A percentile compares a stretch with the other conserved stretches of the same genome.
These are phyloP conservation scores for Cicer judaicum DNA, from an alignment of 306 rosid genomes.

Conservation along the genomic window DNA sequence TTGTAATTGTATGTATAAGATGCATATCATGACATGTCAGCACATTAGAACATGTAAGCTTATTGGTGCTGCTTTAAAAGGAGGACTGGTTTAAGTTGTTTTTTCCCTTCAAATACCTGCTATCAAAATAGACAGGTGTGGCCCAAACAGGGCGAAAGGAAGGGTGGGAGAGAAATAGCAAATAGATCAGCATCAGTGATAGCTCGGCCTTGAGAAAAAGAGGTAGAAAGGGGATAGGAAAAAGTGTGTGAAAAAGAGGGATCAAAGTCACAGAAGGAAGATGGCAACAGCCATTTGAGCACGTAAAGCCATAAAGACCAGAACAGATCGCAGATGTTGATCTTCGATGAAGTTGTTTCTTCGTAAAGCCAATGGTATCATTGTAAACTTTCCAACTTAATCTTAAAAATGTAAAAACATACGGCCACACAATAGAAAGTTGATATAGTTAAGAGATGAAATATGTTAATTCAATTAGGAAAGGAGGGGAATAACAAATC, in stretches of 20 bases:
- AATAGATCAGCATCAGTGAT: conserved; percentile 3
- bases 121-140: conserved; percentile 52
- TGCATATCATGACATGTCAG: conserved; percentile 2
- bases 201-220: neutral
- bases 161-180: conserved; percentile 6
- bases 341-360: conserved; percentile 12
- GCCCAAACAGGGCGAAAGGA: neutral
- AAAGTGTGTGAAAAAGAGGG: too few relatives aligned
- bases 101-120: conserved; percentile 61
- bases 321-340: neutral
- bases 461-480: conserved; percentile 15
- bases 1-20: neutral
- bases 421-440: neutral
- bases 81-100: neutral
- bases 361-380: conserved; percentile 15
- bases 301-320: neutral
- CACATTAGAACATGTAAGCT: conserved; percentile 11
- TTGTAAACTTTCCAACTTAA: neutral
- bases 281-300: neutral
- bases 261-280: conserved; percentile 3
- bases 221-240: neutral
- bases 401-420: conserved; percentile 1
- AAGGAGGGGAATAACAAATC: conserved; percentile 36
- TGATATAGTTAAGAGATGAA: conserved; percentile 10
- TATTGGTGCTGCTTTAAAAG: conserved; percentile 13